Evolutionary conservation across 345 rosid genomes (phyloP), one percentile per base, ranked within the genome.

Genomic region (Litchi chinensis): DNA sequence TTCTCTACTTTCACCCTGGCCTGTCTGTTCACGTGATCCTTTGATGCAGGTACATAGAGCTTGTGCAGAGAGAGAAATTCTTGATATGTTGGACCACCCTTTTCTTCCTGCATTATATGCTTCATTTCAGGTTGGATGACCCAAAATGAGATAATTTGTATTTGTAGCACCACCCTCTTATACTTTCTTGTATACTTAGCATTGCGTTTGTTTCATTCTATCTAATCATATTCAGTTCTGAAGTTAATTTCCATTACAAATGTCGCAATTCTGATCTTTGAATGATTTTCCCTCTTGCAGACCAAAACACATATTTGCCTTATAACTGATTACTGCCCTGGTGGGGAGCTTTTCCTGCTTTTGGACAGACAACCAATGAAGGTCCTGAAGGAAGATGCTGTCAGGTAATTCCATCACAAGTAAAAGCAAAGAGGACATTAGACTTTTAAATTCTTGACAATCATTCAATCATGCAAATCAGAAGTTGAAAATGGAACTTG

Each of bases 71-170:
- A 86, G 99, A 73, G 96, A 93, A 74, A 93, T 95, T 78, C 98
- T 95, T 0, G 97, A 95, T 79, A 84, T 90, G 90, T 89, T 95
- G 87, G 99, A 95, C 86, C 99, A 95, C 81, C 98, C 99, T 82
- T 95, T 95, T 79, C 96, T 95, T 83, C 99, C 99, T 62, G 98
- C 99, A 70, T 82, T 95, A 37, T 95, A 95, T 80, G 99, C 99
- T 88, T 95, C 99, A 69, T 95, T 93, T 87, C 99, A 91, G 98
- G 98, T 95, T 50, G 37, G 76, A 57, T 54, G 64, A 28, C 71
- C 71, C 3, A 44, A 54, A 50, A 65, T 70, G 43, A 69, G 22
- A 41, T 8, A 41, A 41, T 41, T 41, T 6, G 44, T 41, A 5
- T 41, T 41, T 41, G 44, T 32, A 32, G 37, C 37, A 32, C 37